Conservation (phyloP, 495 filamentous ascomycete species). For the Hypoxylon trugodes region DNA sequence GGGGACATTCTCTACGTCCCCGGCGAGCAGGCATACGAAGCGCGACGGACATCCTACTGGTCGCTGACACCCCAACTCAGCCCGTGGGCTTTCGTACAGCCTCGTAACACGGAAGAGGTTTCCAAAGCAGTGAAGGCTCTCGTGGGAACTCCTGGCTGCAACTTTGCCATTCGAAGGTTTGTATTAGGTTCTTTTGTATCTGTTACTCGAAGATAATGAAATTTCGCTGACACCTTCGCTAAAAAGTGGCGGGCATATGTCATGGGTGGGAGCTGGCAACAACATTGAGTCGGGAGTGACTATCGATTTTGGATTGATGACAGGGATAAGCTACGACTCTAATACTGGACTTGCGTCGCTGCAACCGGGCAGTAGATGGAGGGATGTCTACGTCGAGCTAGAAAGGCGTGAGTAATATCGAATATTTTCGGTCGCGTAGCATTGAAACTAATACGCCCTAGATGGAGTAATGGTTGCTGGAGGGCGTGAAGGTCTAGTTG, state of each 20-base stretch:
- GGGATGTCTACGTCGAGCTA: slow-evolving; percentile 1
- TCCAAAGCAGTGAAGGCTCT: slow-evolving; percentile 44
- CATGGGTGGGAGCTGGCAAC: slow-evolving; percentile 54
- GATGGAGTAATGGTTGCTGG: slow-evolving; percentile 60
- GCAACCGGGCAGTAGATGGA: slow-evolving; percentile 48
- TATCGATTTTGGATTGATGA: slow-evolving; percentile 61
- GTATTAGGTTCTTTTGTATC: not conserved
- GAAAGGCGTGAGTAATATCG: slow-evolving; percentile 36
- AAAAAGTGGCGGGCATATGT: slow-evolving; percentile 61
- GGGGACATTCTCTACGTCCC: slow-evolving; percentile 14
- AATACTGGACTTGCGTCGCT: slow-evolving; percentile 52
- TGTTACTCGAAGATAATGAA: not conserved
- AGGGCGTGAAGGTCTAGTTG: slow-evolving; percentile 63
- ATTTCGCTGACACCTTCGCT: not conserved
- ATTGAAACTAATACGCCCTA: slow-evolving; percentile 42
- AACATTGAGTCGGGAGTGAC: slow-evolving; percentile 63
- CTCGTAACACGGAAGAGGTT: slow-evolving; percentile 44
- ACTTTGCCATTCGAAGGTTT: slow-evolving; percentile 29
- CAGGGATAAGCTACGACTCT: slow-evolving; percentile 45
- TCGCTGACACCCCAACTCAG: slow-evolving; percentile 47
- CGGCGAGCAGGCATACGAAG: slow-evolving; percentile 14
- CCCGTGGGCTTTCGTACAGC: slow-evolving; percentile 48
- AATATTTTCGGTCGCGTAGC: slow-evolving; percentile 46
- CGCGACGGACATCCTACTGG: slow-evolving; percentile 47
- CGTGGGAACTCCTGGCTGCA: slow-evolving; percentile 30